A percentile compares a stretch with the other conserved stretches of the same genome.
phyloP scores from a whole-genome alignment of 2,329 filamentous ascomycete genomes.

The Diaporthe ilicicola region DNA sequence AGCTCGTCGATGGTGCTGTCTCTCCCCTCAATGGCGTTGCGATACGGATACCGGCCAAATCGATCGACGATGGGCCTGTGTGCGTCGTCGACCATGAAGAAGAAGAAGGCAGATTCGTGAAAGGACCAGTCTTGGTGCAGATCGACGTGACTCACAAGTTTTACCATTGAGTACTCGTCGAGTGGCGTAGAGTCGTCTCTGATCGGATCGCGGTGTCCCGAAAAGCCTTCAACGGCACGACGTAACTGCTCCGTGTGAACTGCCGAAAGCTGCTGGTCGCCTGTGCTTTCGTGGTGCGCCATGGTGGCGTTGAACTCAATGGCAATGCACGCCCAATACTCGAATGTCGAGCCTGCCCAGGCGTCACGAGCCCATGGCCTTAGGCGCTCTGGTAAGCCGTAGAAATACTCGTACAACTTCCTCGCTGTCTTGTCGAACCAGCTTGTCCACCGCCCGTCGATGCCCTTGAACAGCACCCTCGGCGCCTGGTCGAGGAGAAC shows the following conservation, averaged over 20 bases:
- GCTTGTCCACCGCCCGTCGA: conserved; percentile 40
- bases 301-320: conserved; percentile 39
- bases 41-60: conserved; percentile 42
- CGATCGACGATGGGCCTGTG: conserved; percentile 40
- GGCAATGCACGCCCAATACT: conserved; percentile 40
- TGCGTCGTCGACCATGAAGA: conserved; percentile 39
- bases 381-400: conserved; percentile 29
- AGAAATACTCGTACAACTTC: conserved; percentile 31
- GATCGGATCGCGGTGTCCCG: conserved; percentile 35
- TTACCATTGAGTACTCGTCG: conserved; percentile 37
- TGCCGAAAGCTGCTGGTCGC: conserved; percentile 32
- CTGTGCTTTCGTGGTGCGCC: conserved; percentile 38
- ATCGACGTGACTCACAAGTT: conserved; percentile 20
- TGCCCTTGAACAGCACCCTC: conserved; percentile 36
- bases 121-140: conserved; percentile 20
- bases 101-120: conserved; percentile 38
- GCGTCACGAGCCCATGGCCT: conserved; percentile 35
- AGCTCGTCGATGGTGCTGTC: conserved; percentile 38
- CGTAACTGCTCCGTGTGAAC: conserved; percentile 38
- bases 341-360: conserved; percentile 35
- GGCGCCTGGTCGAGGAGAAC: conserved; percentile 42
- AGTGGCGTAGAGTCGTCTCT: conserved; percentile 35
- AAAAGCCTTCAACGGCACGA: conserved; percentile 35
- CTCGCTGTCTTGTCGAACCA: conserved; percentile 40
- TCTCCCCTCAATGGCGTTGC: conserved; percentile 38